These are phyloP conservation scores for Coemansia sp. DNA, from an alignment of 192 early-diverging fungal genomes.

Conservation along the genomic window DNA sequence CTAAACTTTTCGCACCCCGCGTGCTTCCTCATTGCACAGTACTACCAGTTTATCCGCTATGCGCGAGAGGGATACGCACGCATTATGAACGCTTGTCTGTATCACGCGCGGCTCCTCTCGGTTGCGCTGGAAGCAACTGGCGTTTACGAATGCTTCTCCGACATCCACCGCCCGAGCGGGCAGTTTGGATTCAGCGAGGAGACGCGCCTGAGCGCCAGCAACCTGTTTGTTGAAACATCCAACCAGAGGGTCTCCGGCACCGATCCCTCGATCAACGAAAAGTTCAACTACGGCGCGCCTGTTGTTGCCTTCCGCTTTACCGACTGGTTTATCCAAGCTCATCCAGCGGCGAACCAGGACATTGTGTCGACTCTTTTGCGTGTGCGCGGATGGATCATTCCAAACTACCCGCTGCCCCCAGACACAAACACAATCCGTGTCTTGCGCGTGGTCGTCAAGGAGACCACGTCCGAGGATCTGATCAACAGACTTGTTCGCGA, in stretches of 20 bases:
- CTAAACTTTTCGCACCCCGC: conserved; percentile 77
- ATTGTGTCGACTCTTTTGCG: conserved; percentile 60
- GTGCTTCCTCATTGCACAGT: conserved; percentile 77
- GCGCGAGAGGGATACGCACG: conserved; percentile 66
- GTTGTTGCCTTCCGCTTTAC: conserved; percentile 66
- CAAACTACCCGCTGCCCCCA: conserved; percentile 71
- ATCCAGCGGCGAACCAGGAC: conserved; percentile 62
- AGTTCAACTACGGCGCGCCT: conserved; percentile 59
- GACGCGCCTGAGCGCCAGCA: conserved; percentile 22
- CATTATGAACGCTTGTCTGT: conserved; percentile 64
- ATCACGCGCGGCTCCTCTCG: conserved; percentile 60
- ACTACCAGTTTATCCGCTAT: conserved; percentile 76
- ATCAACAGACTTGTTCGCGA: conserved; percentile 56
- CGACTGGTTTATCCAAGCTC: conserved; percentile 53
- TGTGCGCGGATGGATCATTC: conserved; percentile 75
- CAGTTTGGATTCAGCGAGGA: conserved; percentile 42
- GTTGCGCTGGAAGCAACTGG: conserved; percentile 58
- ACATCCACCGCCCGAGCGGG: conserved; percentile 61
- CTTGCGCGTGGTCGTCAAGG: conserved; percentile 69
- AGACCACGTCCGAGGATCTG: conserved; percentile 57
- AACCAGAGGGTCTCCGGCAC: conserved; percentile 11
- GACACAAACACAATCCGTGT: conserved; percentile 52
- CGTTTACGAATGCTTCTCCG: conserved; percentile 64
- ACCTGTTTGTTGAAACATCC: conserved; percentile 14
- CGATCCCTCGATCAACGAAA: conserved; percentile 28